These are phyloP conservation scores for Suhomyces sp. DNA, from an alignment of 805 yeast genomes.

Conservation along the genomic window DNA sequence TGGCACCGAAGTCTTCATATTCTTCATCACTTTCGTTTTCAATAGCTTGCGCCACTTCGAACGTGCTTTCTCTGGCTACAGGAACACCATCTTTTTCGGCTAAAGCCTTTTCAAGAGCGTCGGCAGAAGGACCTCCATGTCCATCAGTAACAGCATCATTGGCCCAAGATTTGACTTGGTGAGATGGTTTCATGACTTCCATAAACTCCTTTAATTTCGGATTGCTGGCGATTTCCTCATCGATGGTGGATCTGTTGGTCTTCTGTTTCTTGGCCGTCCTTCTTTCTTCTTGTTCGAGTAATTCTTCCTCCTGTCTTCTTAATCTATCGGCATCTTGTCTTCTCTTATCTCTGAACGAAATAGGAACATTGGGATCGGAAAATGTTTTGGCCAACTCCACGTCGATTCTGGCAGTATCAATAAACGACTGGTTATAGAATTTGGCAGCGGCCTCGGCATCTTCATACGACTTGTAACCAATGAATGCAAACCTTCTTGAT, in stretches of 20 bases:
- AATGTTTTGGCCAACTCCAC: conserved; percentile 84
- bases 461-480: conserved; percentile 72
- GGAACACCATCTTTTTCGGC: conserved; percentile 20
- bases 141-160: conserved; percentile 55
- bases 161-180: conserved; percentile 72
- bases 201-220: conserved; percentile 76
- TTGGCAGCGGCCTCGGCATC: conserved; percentile 80
- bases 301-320: conserved; percentile 41
- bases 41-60: conserved; percentile 37
- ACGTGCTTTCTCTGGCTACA: conserved; percentile 8
- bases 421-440: conserved; percentile 73
- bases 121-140: conserved; percentile 45
- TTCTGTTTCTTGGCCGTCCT: conserved; percentile 39
- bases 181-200: conserved; percentile 77
- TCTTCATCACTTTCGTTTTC: conserved; percentile 54
- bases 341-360: conserved; percentile 47
- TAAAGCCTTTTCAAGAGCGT: conserved; percentile 45
- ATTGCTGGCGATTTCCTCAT: conserved; percentile 61
- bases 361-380: conserved; percentile 79
- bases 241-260: conserved; percentile 40
- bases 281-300: conserved; percentile 38
- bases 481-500: conserved; percentile 89
- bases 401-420: conserved; percentile 77
- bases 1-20: conserved; percentile 45
- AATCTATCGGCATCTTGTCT: conserved; percentile 46